A percentile compares a stretch with the other conserved stretches of the same genome.
Evolutionary conservation across 2,329 filamentous ascomycete species (phyloP).

Genomic region (Chrysoporthe puriensis): DNA sequence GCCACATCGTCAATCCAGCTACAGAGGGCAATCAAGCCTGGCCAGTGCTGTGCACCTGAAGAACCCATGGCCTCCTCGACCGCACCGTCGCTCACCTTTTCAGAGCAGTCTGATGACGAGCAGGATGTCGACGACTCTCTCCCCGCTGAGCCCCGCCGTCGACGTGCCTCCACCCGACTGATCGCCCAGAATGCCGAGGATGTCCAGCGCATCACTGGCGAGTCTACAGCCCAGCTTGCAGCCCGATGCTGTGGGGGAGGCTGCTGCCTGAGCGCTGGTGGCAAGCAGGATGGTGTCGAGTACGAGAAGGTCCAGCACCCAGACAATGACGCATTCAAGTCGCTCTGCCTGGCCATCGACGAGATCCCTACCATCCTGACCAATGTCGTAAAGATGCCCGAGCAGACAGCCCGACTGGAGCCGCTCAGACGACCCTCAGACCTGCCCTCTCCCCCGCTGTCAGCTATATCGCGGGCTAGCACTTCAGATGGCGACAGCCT

Average conservation of each 20-base stretch:
- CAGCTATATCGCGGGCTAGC: slow-evolving; percentile 49
- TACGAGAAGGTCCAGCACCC: slow-evolving; percentile 63
- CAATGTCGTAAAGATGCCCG: slow-evolving; percentile 71
- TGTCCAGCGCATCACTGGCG: slow-evolving; percentile 66
- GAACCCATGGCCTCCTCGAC: slow-evolving; percentile 53
- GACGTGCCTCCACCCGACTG: slow-evolving; percentile 71
- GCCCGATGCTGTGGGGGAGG: slow-evolving; percentile 67
- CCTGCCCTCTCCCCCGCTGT: slow-evolving; percentile 52
- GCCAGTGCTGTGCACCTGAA: slow-evolving; percentile 38
- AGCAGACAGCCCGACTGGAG: slow-evolving; percentile 73
- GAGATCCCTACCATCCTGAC: slow-evolving; percentile 75
- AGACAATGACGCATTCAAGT: slow-evolving; percentile 83
- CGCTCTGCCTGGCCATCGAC: slow-evolving; percentile 75
- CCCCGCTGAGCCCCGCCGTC: slow-evolving; percentile 50
- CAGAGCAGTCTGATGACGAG: slow-evolving; percentile 60
- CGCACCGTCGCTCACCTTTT: slow-evolving; percentile 66
- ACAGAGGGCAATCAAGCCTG: slow-evolving; percentile 37
- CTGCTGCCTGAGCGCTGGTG: slow-evolving; percentile 59
- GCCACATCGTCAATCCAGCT: slow-evolving; percentile 41
- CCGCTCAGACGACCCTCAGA: slow-evolving; percentile 50
- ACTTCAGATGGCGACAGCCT: slow-evolving; percentile 42
- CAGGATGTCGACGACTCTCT: slow-evolving; percentile 54
- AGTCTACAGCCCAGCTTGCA: slow-evolving; percentile 64
- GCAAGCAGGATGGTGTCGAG: slow-evolving; percentile 49
- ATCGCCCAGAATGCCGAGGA: slow-evolving; percentile 67